Conservation (phyloP, 2,329 filamentous ascomycete species). For the Chaetothyriales sp. region DNA sequence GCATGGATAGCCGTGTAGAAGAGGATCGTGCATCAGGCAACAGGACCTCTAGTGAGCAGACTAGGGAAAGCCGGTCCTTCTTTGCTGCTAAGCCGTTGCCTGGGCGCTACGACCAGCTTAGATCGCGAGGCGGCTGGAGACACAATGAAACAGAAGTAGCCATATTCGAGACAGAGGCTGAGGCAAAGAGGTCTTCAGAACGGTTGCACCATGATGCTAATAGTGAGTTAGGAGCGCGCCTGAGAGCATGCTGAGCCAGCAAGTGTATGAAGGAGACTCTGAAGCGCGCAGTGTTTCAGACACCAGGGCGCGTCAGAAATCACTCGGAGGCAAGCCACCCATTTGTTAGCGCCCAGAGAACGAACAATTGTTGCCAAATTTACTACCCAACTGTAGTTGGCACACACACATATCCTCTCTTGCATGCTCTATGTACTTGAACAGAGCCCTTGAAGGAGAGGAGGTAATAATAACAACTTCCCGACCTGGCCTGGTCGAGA, state of each 20-base stretch:
- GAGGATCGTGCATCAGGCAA: not conserved
- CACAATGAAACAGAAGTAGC: not conserved
- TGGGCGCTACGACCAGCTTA: not conserved
- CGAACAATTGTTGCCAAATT: not conserved
- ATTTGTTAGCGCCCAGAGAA: not conserved
- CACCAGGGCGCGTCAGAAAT: not conserved
- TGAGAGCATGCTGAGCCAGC: not conserved
- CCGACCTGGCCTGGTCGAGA: too few relatives aligned
- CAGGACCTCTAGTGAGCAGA: not conserved
- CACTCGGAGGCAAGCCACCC: not conserved
- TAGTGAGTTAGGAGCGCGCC: not conserved
- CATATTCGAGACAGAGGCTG: not conserved
- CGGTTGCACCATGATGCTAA: not conserved
- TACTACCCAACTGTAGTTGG: not conserved
- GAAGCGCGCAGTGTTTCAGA: not conserved
- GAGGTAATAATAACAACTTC: too few relatives aligned
- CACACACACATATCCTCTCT: too few relatives aligned
- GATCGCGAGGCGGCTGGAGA: not conserved
- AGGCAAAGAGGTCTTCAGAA: not conserved
- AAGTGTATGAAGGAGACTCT: not conserved
- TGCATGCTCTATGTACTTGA: too few relatives aligned
- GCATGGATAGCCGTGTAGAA: not conserved
- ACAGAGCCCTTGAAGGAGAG: too few relatives aligned
- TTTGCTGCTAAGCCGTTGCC: too few relatives aligned
- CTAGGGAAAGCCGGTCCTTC: not conserved